Evolutionary conservation across 306 rosid genomes (phyloP).

Genomic region (Sicyos baderoa): DNA sequence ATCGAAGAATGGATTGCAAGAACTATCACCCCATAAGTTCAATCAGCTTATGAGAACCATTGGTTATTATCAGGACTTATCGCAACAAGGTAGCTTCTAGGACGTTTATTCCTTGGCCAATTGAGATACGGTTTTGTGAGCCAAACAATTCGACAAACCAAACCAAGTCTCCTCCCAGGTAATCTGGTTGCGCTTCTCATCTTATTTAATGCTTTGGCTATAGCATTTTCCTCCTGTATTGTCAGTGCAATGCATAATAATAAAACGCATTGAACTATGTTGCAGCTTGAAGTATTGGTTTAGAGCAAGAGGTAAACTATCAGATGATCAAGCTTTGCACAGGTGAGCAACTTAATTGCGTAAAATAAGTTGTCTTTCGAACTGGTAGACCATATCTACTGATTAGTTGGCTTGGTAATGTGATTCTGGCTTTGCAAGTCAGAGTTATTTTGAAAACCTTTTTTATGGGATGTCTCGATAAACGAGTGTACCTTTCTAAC

Average conservation of each 20-base stretch:
- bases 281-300: slow-evolving; percentile 87
- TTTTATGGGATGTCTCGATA: not conserved
- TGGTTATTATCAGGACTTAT: slow-evolving; percentile 63
- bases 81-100: slow-evolving; percentile 70
- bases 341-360: slow-evolving; percentile 39
- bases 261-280: slow-evolving; percentile 20
- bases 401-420: not conserved
- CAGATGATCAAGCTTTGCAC: slow-evolving; percentile 96
- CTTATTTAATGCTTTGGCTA: slow-evolving; percentile 5
- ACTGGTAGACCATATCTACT: not conserved
- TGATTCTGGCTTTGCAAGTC: not conserved
- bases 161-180: slow-evolving; percentile 90
- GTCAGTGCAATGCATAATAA: not conserved
- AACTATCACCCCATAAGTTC: not conserved
- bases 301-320: slow-evolving; percentile 77
- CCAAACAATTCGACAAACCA: slow-evolving; percentile 62
- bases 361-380: not conserved
- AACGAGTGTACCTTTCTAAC: not conserved
- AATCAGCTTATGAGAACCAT: slow-evolving; percentile 16
- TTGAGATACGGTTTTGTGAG: slow-evolving; percentile 90
- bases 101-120: slow-evolving; percentile 80
- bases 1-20: not conserved
- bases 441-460: not conserved
- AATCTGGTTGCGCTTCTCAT: slow-evolving; percentile 22
- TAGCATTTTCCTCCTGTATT: not conserved